Evolutionary conservation across 768 basidiomycete species (phyloP), one percentile per base, ranked within the genome.

Genomic region (Agrocybe pediades): DNA sequence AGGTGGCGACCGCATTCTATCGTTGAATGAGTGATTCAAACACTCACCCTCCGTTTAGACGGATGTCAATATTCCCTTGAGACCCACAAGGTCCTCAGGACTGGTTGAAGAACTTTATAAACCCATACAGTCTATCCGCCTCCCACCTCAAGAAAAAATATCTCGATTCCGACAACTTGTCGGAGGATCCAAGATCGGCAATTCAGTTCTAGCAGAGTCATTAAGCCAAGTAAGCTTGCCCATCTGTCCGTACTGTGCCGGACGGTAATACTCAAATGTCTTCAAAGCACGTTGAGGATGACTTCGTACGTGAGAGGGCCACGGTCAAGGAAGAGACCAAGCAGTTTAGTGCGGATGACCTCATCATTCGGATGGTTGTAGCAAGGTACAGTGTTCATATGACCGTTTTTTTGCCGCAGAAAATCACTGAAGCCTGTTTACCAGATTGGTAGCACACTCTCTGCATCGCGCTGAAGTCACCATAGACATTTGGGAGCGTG

Each of bases 221-320:
- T 76, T 82, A 3, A 86, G 85, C n/a, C 75, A 85, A 74, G 90
- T 88, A 57, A 29, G 68, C 57, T 15, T 23, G 25, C 43, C n/a
- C 29, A n/a, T 30, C 30, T 29, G 27, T 17, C 19, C 6, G 23
- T 27, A 52, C 39, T 20, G 27, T 15, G 40, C 15, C 23, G 19
- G 27, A 13, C 15, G 25, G 25, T 20, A 15, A 17, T 42, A 17
- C 40, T 24, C 21, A 49, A n/a, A n/a, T 40, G 30, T 48, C 15
- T 23, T 54, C 7, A 3, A 47, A 92, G 90, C 74, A 85, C 59
- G 87, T 93, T 29, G 87, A 91, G 74, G 78, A 86, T 5, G 88
- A 91, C 51, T 93, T 92, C 62, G 87, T 82, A 6, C 66, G 67
- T 11, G 74, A 78, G 59, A 63, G 79, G 67, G 71, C 52, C 53